Base-by-base conservation (phyloP, 2,329 filamentous ascomycete genomes). In the Aspergillus vadensis region DNA sequence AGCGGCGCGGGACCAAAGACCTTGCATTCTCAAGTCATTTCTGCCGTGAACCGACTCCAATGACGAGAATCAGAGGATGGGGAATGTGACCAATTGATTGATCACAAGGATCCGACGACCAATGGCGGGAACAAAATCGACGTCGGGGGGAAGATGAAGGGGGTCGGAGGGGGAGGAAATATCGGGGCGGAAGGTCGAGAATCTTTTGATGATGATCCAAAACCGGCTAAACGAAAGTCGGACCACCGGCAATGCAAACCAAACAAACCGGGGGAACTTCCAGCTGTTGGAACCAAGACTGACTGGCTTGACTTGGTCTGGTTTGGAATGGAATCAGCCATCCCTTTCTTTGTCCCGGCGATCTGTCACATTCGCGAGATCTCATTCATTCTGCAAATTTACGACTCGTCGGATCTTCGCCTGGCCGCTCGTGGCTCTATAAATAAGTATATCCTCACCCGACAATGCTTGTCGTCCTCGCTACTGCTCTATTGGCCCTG, bases 21-120 rank as follows among this genome's bases (percentile, higher is more conserved):
- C 72, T 63, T 79, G 77, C 78, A 80, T 80, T 72, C 71, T 77
- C 65, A 65, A 64, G 65, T 60, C 74, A 75, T 77, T 61, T 68
- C 70, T 65, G 55, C 60, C 25, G 19, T 14, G 39, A 36, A 17
- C 15, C 17, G 30, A 32, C 53, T 32, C 8, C 19, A 49, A 58
- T 39, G 30, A 32, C 36, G 38, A 48, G 23, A 21, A 44, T 12
- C 39, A n/a, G 39, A 15, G 36, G 17, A 36, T 36, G 32, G 25
- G 52, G 15, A 14, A n/a, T 5, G 9, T 14, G 27, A 19, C 58
- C 59, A 60, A 65, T 68, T 62, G 63, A 57, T 56, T 44, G 55
- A 61, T 63, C 60, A 57, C 23, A 27, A 60, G 60, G 67, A 47
- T 54, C 52, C 59, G 63, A 66, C 62, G 54, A 43, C 49, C 48